phyloP scores from a whole-genome alignment of 768 basidiomycete genomes.

The Lactarius sanguifluus region DNA sequence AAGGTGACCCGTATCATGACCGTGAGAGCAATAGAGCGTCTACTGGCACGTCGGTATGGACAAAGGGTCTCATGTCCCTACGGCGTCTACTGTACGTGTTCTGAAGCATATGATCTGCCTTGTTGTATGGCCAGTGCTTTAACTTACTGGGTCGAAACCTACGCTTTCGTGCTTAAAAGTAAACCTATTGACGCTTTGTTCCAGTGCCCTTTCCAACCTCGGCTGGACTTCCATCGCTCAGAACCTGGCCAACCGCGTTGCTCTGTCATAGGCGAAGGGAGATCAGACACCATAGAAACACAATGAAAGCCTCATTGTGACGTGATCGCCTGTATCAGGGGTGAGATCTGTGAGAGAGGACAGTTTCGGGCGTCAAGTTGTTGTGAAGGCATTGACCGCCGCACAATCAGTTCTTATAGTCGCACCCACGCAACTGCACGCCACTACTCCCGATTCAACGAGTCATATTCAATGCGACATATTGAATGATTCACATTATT shows the following conservation, averaged over 20 bases:
- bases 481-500: not conserved
- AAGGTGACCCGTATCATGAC: not conserved
- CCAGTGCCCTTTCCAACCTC: too few species aligned
- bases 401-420: not conserved
- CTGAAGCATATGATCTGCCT: too few species aligned
- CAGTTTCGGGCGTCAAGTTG: not conserved
- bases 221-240: too few species aligned
- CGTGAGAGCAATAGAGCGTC: not conserved
- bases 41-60: not conserved
- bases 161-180: not conserved
- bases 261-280: not conserved
- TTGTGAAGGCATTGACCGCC: not conserved
- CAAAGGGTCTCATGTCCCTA: not conserved
- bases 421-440: not conserved
- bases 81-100: too few species aligned
- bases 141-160: too few species aligned
- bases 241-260: not conserved
- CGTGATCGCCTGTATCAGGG: not conserved
- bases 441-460: not conserved
- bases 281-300: not conserved
- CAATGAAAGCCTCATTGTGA: not conserved
- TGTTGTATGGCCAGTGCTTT: too few species aligned
- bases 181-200: constrained; percentile 2
- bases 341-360: not conserved
- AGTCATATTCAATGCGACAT: not conserved